Percentiles rank a stretch among this genome's conserved stretches.
Evolutionary conservation across 805 yeast genomes (phyloP).

Genomic region (Ogataea nonfermentans): DNA sequence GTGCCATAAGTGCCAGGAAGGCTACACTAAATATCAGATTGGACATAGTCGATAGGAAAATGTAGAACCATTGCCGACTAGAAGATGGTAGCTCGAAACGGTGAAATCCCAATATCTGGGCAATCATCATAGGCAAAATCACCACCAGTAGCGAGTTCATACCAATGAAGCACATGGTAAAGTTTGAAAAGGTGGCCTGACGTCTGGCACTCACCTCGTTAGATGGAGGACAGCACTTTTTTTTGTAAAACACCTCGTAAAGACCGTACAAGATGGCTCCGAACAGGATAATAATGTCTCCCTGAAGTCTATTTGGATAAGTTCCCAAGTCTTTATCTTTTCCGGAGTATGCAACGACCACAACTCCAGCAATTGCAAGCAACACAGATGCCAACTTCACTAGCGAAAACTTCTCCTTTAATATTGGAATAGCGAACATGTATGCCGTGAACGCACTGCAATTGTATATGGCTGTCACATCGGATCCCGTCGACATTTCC

Average conservation of each 20-base stretch:
- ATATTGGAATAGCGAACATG: conserved; percentile 73
- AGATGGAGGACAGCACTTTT: conserved; percentile 68
- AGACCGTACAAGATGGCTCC: conserved; percentile 81
- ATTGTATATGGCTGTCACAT: conserved; percentile 87
- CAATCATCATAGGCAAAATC: conserved; percentile 45
- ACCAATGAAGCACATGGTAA: conserved; percentile 69
- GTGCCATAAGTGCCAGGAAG: conserved; percentile 74
- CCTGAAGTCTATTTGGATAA: conserved; percentile 62
- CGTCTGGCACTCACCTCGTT: conserved; percentile 58
- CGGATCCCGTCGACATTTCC: conserved; percentile 75
- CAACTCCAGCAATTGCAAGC: conserved; percentile 71
- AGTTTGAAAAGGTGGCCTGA: conserved; percentile 79
- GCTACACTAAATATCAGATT: conserved; percentile 70
- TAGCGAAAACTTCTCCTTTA: conserved; percentile 63
- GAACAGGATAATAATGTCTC: conserved; percentile 64
- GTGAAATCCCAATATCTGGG: conserved; percentile 56
- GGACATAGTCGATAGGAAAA: conserved; percentile 53
- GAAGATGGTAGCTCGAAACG: conserved; percentile 51
- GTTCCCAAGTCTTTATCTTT: conserved; percentile 22
- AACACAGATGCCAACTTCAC: conserved; percentile 65
- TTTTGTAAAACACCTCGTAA: conserved; percentile 82
- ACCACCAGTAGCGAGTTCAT: conserved; percentile 49
- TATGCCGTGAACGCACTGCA: conserved; percentile 89
- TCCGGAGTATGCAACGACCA: conserved; percentile 72
- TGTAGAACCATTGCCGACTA: conserved; percentile 41